Evolutionary conservation across 2,329 filamentous ascomycete genomes (phyloP).

Genomic region (Didymella keratinophila): DNA sequence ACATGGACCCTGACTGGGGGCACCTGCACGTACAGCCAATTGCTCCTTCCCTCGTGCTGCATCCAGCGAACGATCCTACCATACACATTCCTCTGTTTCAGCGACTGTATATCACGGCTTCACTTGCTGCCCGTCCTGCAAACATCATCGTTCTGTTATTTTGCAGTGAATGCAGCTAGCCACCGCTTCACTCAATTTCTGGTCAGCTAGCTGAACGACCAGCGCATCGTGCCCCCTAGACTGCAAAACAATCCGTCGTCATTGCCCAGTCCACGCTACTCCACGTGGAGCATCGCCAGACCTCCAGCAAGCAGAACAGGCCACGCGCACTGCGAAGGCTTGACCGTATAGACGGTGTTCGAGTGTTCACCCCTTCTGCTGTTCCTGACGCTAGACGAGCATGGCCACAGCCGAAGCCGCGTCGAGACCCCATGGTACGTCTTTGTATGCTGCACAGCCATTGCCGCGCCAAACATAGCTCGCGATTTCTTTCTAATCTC

Average conservation of each 20-base stretch:
- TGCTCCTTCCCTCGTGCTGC: constrained; percentile 16
- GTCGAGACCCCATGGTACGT: constrained; percentile 54
- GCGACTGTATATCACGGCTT: constrained; percentile 2
- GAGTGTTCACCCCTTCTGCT: constrained; percentile 1
- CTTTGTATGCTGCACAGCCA: constrained; percentile 36
- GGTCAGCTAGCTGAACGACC: constrained; percentile 9
- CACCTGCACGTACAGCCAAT: constrained; percentile 21
- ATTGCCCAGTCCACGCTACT: constrained; percentile 29
- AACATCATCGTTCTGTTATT: not conserved
- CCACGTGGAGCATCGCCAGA: constrained; percentile 24
- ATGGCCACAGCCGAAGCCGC: constrained; percentile 58
- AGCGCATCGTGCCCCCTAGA: constrained; percentile 10
- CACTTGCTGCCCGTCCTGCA: not conserved
- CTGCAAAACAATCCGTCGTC: constrained; percentile 26
- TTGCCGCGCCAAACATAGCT: constrained; percentile 22
- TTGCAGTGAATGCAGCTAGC: constrained; percentile 3
- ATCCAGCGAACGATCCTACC: constrained; percentile 17
- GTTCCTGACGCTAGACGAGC: constrained; percentile 23
- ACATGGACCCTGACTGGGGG: constrained; percentile 26
- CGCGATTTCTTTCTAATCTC: constrained; percentile 6
- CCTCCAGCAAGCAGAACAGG: constrained; percentile 12
- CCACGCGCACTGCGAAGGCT: constrained; percentile 11
- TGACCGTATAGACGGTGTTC: not conserved
- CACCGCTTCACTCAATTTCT: constrained; percentile 1
- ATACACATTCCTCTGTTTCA: constrained; percentile 21